Conservation (phyloP, 495 filamentous ascomycete genomes). For the Penicillium chermesinum region DNA sequence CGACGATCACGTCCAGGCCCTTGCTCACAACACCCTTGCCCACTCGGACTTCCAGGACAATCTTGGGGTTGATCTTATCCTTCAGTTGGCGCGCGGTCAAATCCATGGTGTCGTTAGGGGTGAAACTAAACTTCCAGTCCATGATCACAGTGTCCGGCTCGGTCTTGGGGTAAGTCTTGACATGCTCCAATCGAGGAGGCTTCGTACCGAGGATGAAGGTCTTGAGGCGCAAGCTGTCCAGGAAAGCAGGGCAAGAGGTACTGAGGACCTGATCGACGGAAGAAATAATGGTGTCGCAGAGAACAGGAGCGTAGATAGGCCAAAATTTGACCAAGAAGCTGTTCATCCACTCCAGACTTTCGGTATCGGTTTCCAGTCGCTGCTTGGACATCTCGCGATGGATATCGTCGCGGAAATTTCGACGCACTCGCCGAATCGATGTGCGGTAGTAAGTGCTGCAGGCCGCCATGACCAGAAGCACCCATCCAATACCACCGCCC, state of each 20-base stretch:
- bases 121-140: conserved; percentile 99
- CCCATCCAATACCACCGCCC: conserved; percentile 88
- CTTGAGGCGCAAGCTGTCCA: conserved; percentile 89
- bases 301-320: conserved; percentile 94
- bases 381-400: conserved; percentile 87
- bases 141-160: conserved; percentile 94
- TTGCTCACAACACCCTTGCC: conserved; percentile 95
- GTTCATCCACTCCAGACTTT: conserved; percentile 98
- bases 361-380: conserved; percentile 83
- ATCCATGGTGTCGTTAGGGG: conserved; percentile 86
- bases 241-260: conserved; percentile 80
- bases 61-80: conserved; percentile 94
- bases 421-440: conserved; percentile 83
- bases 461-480: conserved; percentile 84
- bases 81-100: conserved; percentile 85
- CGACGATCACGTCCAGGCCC: conserved; percentile 94
- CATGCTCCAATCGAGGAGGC: conserved; percentile 91
- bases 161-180: conserved; percentile 95
- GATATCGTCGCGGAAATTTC: conserved; percentile 95
- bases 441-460: conserved; percentile 97
- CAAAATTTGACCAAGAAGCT: conserved; percentile 98
- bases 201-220: conserved; percentile 90
- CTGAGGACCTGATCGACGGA: conserved; percentile 95
- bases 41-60: conserved; percentile 86
- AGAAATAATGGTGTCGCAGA: conserved; percentile 85